Percentiles rank a stretch among this genome's conserved stretches.
Evolutionary conservation across 2,329 filamentous ascomycete genomes (phyloP).

Genomic region (Plectosphaerella sp.): DNA sequence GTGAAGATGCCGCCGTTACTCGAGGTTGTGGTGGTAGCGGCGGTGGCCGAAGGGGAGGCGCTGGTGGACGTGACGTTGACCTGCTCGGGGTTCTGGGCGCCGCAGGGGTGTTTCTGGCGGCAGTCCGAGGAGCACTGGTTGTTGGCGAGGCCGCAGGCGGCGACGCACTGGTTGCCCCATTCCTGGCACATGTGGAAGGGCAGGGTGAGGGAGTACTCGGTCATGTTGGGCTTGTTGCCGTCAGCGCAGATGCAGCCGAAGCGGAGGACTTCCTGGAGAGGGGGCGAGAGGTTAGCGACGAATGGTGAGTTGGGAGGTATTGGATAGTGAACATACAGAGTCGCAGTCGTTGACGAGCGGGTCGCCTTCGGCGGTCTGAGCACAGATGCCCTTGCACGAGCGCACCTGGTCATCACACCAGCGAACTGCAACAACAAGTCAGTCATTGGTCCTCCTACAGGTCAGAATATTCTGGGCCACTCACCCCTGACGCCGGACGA

Average conservation of each 20-base stretch:
- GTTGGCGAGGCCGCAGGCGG: constrained; percentile 46
- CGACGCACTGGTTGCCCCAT: constrained; percentile 66
- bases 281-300: neutral
- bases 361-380: constrained; percentile 48
- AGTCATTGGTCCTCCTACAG: neutral
- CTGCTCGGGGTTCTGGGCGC: constrained; percentile 59
- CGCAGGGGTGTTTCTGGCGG: constrained; percentile 65
- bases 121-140: constrained; percentile 57
- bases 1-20: constrained; percentile 32
- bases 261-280: constrained; percentile 47
- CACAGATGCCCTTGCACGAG: constrained; percentile 69
- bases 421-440: constrained; percentile 31
- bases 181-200: constrained; percentile 73
- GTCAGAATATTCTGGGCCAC: neutral
- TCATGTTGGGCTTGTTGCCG: constrained; percentile 63
- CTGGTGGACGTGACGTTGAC: constrained; percentile 50
- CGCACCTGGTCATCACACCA: constrained; percentile 64
- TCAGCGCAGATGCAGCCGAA: constrained; percentile 71
- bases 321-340: constrained; percentile 39
- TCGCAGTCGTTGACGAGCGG: constrained; percentile 63
- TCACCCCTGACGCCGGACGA: constrained; percentile 14
- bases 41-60: constrained; percentile 30
- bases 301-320: neutral
- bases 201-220: constrained; percentile 73
- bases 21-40: constrained; percentile 19